Percentiles rank a stretch among this genome's conserved stretches.
Conservation (phyloP, 331 rosid species). For the Prunus yedoensis region DNA sequence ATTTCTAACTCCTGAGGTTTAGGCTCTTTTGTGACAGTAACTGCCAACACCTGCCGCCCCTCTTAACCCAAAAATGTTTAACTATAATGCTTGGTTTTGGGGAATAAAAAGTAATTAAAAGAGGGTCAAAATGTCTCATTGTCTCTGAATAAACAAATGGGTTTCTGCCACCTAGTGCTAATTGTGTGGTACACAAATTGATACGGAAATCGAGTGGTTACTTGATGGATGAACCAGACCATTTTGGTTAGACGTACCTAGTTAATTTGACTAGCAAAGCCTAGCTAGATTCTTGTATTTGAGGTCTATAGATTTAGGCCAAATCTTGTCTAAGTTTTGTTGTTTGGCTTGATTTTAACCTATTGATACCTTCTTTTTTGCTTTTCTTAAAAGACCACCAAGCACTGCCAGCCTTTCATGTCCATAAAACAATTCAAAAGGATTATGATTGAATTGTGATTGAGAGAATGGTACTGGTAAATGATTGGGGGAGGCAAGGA, state of each 20-base stretch:
- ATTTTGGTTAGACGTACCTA: too few relatives aligned
- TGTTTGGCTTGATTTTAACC: neutral
- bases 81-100: too few relatives aligned
- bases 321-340: slow-evolving; percentile 27
- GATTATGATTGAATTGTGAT: slow-evolving; percentile 29
- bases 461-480: slow-evolving; percentile 15
- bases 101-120: too few relatives aligned
- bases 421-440: slow-evolving; percentile 17
- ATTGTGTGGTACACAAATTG: too few relatives aligned
- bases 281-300: slow-evolving; percentile 30
- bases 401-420: slow-evolving; percentile 41
- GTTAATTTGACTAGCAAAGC: neutral
- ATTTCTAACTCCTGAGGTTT: slow-evolving; percentile 3
- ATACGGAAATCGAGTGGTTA: too few relatives aligned
- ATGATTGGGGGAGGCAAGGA: slow-evolving; percentile 51
- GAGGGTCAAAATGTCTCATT: too few relatives aligned
- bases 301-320: too few relatives aligned
- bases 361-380: too few relatives aligned
- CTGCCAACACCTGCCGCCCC: slow-evolving; percentile 22
- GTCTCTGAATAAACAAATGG: too few relatives aligned
- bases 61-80: neutral
- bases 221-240: too few relatives aligned
- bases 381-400: slow-evolving; percentile 24
- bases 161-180: too few relatives aligned
- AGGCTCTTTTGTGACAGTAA: slow-evolving; percentile 10